A percentile compares a stretch with the other conserved stretches of the same genome.
Conservation (phyloP, 495 filamentous ascomycete species). For the Talaromyces ruber region DNA sequence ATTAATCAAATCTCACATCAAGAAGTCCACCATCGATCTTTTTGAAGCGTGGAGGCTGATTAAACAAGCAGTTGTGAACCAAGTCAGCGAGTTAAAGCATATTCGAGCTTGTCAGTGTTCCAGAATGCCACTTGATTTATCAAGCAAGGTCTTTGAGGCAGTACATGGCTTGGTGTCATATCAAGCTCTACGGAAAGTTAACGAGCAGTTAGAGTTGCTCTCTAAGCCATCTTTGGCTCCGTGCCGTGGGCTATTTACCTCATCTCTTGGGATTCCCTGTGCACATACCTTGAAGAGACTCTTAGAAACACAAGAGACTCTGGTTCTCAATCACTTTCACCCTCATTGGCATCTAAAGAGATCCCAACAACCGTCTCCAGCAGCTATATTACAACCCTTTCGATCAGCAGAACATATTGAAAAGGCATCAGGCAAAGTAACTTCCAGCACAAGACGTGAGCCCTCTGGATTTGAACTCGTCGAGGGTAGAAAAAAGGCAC, state of each 20-base stretch:
- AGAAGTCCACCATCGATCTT: neutral
- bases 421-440: too few relatives aligned
- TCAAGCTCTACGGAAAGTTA: neutral
- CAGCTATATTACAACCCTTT: too few relatives aligned
- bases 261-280: neutral
- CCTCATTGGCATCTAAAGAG: too few relatives aligned
- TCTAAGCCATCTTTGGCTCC: neutral
- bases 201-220: neutral
- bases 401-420: too few relatives aligned
- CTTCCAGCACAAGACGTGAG: too few relatives aligned
- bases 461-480: too few relatives aligned
- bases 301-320: neutral
- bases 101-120: neutral
- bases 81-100: neutral
- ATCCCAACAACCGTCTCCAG: too few relatives aligned
- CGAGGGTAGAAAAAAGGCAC: too few relatives aligned
- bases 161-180: neutral
- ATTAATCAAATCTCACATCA: neutral
- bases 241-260: neutral
- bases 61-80: neutral
- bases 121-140: too few relatives aligned
- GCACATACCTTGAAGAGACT: neutral
- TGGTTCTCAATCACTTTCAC: neutral
- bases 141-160: neutral
- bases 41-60: neutral